phyloP scores from a whole-genome alignment of 768 basidiomycete species.

The Hemileccinum impolitum region DNA sequence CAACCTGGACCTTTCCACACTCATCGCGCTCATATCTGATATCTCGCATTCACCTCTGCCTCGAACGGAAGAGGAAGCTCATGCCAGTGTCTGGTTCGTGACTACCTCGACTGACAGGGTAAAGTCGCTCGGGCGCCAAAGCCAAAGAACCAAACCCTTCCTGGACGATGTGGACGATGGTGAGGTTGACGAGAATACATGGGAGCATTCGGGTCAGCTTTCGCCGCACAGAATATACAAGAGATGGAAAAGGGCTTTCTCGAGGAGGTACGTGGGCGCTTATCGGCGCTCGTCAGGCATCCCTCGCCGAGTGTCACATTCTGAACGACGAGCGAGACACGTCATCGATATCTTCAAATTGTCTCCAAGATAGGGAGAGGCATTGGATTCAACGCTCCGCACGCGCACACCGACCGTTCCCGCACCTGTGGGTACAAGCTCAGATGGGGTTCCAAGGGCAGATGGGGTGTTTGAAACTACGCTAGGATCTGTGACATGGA shows the following conservation, averaged over 20 bases:
- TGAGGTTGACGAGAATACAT: no score
- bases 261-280: slow-evolving; percentile 55
- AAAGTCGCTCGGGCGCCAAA: no score
- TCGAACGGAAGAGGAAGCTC: slow-evolving; percentile 49
- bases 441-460: background rate
- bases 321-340: slow-evolving; percentile 82
- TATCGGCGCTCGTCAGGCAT: slow-evolving; percentile 23
- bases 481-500: background rate
- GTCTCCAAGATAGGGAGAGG: slow-evolving; percentile 77
- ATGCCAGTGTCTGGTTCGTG: slow-evolving; percentile 60
- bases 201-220: slow-evolving; percentile 48
- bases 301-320: no score
- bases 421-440: background rate
- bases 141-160: slow-evolving; percentile 1
- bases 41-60: no score
- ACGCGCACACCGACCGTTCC: slow-evolving; percentile 8
- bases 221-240: slow-evolving; percentile 65
- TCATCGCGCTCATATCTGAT: no score
- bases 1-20: slow-evolving; percentile 80
- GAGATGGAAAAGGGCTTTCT: slow-evolving; percentile 68
- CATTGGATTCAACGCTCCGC: slow-evolving; percentile 37
- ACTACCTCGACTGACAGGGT: slow-evolving; percentile 46
- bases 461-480: background rate
- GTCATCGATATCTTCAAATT: slow-evolving; percentile 69
- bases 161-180: slow-evolving; percentile 11